Conservation (phyloP, 345 rosid genomes). For the Isatis tinctoria region DNA sequence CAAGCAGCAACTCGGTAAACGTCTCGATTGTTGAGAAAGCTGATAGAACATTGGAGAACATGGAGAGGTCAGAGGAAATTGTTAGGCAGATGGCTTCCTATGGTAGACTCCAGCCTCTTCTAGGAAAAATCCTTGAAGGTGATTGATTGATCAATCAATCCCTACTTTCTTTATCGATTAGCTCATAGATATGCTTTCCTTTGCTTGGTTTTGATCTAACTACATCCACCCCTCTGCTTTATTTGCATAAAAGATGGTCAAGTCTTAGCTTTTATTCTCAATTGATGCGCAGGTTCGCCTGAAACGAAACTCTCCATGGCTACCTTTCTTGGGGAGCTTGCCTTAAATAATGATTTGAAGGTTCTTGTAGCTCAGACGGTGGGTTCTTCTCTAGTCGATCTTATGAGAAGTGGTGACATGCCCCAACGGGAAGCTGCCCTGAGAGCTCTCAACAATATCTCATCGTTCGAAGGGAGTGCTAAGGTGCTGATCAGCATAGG, state of each 20-base stretch:
- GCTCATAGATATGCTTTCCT: not conserved
- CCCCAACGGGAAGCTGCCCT: conserved; percentile 81
- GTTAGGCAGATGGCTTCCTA: conserved; percentile 92
- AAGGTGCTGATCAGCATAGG: conserved; percentile 75
- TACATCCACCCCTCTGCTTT: not conserved
- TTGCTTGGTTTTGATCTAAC: not conserved
- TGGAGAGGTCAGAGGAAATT: conserved; percentile 77
- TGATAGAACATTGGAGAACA: conserved; percentile 74
- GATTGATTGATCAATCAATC: conserved; percentile 5
- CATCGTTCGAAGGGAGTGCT: conserved; percentile 78
- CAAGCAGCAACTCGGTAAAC: conserved; percentile 83
- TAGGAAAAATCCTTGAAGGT: conserved; percentile 87
- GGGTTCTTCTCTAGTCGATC: conserved; percentile 67
- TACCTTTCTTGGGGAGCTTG: conserved; percentile 81
- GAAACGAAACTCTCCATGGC: conserved; percentile 94
- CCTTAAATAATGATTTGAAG: conserved; percentile 71
- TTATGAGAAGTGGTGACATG: conserved; percentile 72
- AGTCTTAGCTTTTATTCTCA: not conserved
- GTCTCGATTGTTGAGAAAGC: conserved; percentile 79
- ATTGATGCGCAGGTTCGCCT: conserved; percentile 58
- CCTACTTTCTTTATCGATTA: not conserved
- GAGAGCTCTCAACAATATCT: conserved; percentile 83
- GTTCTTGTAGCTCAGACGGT: conserved; percentile 76
- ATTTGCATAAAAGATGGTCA: not conserved
- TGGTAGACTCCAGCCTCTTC: conserved; percentile 88